Percentiles rank a stretch among this genome's conserved stretches.
Evolutionary conservation across 2,329 filamentous ascomycete genomes (phyloP).

Genomic region (Pseudopithomyces chartarum): DNA sequence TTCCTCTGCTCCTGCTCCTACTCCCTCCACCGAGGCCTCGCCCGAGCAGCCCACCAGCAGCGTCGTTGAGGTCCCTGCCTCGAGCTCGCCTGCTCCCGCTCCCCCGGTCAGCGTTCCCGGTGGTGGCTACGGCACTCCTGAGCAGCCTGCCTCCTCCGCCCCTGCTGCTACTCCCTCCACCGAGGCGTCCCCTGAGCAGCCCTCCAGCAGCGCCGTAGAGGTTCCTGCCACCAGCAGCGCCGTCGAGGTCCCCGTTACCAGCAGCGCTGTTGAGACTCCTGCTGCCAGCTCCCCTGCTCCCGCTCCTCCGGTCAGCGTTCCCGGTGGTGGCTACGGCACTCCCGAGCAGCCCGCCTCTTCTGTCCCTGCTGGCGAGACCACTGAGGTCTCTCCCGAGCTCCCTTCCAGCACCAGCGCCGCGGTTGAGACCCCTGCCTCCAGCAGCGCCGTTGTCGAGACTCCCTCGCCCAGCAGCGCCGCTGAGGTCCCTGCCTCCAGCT

Average conservation of each 20-base stretch:
- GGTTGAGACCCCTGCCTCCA: not conserved
- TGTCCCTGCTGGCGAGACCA: slow-evolving; percentile 27
- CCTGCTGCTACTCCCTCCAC: slow-evolving; percentile 34
- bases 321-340: slow-evolving; percentile 6
- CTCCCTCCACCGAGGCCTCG: slow-evolving; percentile 39
- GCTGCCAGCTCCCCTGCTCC: not conserved
- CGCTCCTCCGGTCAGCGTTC: not conserved
- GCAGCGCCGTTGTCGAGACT: not conserved
- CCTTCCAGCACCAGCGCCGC: not conserved
- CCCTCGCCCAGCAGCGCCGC: slow-evolving; percentile 1
- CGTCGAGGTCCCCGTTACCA: not conserved
- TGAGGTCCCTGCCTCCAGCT: slow-evolving; percentile 12
- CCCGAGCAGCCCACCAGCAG: slow-evolving; percentile 41
- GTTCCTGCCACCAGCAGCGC: not conserved
- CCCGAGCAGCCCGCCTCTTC: not conserved
- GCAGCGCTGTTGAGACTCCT: slow-evolving; percentile 14
- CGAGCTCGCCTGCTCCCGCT: not conserved
- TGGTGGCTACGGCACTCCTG: slow-evolving; percentile 2
- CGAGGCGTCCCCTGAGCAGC: slow-evolving; percentile 46
- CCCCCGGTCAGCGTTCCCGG: slow-evolving; percentile 3
- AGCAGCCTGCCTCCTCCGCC: not conserved
- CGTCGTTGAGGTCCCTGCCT: not conserved
- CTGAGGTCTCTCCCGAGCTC: slow-evolving; percentile 47
- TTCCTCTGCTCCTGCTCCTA: not conserved
- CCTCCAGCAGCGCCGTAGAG: not conserved